Percentiles rank a stretch among this genome's conserved stretches.
Evolutionary conservation across 306 rosid species (phyloP).

Genomic region (Comarum palustre): DNA sequence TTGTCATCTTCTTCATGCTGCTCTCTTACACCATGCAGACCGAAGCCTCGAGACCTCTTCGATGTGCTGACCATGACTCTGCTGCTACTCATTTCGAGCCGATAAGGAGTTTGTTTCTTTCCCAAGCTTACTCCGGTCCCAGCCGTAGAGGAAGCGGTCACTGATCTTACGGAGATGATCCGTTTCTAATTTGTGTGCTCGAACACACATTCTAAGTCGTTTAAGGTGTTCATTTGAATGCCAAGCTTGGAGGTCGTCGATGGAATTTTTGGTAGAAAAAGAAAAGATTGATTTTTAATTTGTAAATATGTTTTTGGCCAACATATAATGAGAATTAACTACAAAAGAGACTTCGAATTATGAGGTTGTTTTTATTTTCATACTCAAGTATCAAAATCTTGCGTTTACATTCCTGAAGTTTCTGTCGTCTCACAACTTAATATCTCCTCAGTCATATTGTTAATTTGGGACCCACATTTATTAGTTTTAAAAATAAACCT

Average conservation of each 20-base stretch:
- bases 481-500: too few relatives aligned
- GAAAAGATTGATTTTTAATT: background rate
- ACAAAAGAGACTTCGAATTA: too few relatives aligned
- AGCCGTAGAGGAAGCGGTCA: slow-evolving; percentile 45
- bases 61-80: background rate
- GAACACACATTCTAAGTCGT: background rate
- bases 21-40: slow-evolving; percentile 38
- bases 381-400: too few relatives aligned
- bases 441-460: too few relatives aligned
- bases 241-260: background rate
- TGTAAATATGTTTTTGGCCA: background rate
- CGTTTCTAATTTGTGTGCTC: background rate
- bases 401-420: too few relatives aligned
- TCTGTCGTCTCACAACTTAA: too few relatives aligned
- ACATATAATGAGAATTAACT: too few relatives aligned
- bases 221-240: background rate
- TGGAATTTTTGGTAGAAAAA: background rate
- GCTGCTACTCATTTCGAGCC: background rate
- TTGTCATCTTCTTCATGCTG: slow-evolving; percentile 42
- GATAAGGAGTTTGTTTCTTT: slow-evolving; percentile 5
- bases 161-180: background rate
- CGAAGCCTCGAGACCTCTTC: slow-evolving; percentile 41
- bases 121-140: slow-evolving; percentile 43
- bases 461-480: too few relatives aligned
- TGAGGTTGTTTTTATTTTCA: too few relatives aligned